Percentiles rank a stretch among this genome's conserved stretches.
These are phyloP conservation scores for Globisporangium viniferum DNA, from an alignment of 352 stramenopile genomes.

Conservation along the genomic window DNA sequence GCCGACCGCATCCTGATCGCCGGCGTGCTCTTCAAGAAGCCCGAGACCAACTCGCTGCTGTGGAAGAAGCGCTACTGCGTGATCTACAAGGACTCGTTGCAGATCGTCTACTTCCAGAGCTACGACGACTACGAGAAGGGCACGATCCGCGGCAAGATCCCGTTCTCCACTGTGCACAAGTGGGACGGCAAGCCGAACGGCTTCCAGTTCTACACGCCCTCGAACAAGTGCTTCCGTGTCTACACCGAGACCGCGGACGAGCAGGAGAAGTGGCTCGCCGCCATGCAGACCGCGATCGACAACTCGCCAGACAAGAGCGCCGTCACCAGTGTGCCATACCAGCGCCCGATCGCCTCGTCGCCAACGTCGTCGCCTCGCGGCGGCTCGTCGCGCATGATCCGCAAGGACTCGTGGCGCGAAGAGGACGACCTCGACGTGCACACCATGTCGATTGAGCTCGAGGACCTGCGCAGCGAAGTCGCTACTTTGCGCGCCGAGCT, in stretches of 20 bases:
- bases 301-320: slow-evolving; percentile 64
- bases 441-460: slow-evolving; percentile 60
- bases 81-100: slow-evolving; percentile 59
- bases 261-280: slow-evolving; percentile 58
- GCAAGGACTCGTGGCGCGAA: slow-evolving; percentile 76
- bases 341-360: slow-evolving; percentile 64
- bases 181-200: slow-evolving; percentile 86
- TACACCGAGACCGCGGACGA: slow-evolving; percentile 78
- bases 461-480: slow-evolving; percentile 74
- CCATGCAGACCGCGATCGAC: slow-evolving; percentile 73
- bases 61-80: slow-evolving; percentile 89
- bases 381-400: slow-evolving; percentile 35
- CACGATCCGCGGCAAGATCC: slow-evolving; percentile 78
- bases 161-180: slow-evolving; percentile 74
- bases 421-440: slow-evolving; percentile 65
- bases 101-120: slow-evolving; percentile 81
- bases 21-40: slow-evolving; percentile 80
- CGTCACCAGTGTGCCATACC: slow-evolving; percentile 58
- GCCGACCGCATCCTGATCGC: slow-evolving; percentile 50
- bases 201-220: slow-evolving; percentile 86
- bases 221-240: slow-evolving; percentile 82
- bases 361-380: slow-evolving; percentile 52
- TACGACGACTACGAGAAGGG: slow-evolving; percentile 71
- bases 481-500: slow-evolving; percentile 67
- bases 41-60: slow-evolving; percentile 78